Base-by-base conservation (phyloP, 1,139 yeast species). In the Zygosaccharomyces sapae region DNA sequence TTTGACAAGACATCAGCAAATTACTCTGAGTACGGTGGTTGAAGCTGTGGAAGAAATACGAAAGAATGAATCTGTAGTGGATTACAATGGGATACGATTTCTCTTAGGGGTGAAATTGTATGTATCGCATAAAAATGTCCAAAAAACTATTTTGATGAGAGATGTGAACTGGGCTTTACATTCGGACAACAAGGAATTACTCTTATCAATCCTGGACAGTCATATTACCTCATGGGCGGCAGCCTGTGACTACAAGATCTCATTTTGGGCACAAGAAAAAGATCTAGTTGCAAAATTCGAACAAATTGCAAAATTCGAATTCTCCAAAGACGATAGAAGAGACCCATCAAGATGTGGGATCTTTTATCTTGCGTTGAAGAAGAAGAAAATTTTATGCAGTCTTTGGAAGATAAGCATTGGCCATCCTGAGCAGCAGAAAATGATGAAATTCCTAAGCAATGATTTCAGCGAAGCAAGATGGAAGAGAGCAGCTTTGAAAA, bases 141-240 rank as follows among this genome's bases (percentile, higher is more conserved):
- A 78, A 50, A 70, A 73, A 40, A 66, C 73, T 1, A 70, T 90
- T 55, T 74, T 82, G 1, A 83, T 85, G 80, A 75, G 97, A 61
- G 97, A 90, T 67, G 76, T 85, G 44, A 77, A 78, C 47, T 90
- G 96, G 94, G 97, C 96, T 0, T 68, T 86, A 31, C 95, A 87
- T 63, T 83, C 92, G 52, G 88, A 83, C 47, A 82, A 84, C 51
- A 86, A 83, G 56, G 90, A 85, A 49, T 63, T 86, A 38, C 61
- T 90, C 24, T 66, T 84, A 18, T 73, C 76, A 34, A 62, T 77
- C 4, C 72, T 87, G n/a, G 76, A 79, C 46, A 74, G 72, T 34
- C 75, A 76, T 44, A 68, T 77, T 38, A 57, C 79, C 40, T 72
- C 79, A 3, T 86, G 95, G 94, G 70, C 72, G 2, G 70, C 72